A percentile compares a stretch with the other conserved stretches of the same genome.
These are phyloP conservation scores for Saccharata proteae DNA, from an alignment of 2,329 filamentous ascomycete species.

Conservation along the genomic window DNA sequence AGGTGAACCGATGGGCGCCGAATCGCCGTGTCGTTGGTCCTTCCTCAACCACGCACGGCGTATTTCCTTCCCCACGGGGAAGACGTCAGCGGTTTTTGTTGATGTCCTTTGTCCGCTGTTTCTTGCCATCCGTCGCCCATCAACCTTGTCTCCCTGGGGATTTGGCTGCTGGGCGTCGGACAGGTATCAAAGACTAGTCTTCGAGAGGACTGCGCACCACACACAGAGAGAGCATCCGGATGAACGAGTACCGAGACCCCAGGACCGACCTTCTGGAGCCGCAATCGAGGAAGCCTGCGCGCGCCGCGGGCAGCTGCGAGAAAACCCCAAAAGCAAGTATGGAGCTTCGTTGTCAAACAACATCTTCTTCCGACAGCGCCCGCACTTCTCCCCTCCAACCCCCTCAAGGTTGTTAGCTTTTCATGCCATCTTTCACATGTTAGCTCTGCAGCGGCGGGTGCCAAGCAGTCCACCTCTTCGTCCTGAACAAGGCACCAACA, in stretches of 20 bases:
- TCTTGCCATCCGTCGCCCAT: slow-evolving; percentile 52
- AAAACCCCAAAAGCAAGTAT: background rate
- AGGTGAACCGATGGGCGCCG: slow-evolving; percentile 47
- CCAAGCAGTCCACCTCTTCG: too few relatives aligned
- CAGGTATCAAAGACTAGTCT: slow-evolving; percentile 95
- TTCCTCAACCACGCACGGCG: slow-evolving; percentile 14
- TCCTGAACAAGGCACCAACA: too few relatives aligned
- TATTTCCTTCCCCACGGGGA: slow-evolving; percentile 20
- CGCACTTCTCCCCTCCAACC: slow-evolving; percentile 1
- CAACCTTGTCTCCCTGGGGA: slow-evolving; percentile 25
- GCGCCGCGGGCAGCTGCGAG: background rate
- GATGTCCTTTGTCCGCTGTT: slow-evolving; percentile 79
- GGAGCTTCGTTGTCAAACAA: background rate
- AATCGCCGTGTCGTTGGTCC: slow-evolving; percentile 22
- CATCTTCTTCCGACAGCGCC: slow-evolving; percentile 1
- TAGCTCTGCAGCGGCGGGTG: background rate
- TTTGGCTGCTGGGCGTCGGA: slow-evolving; percentile 24
- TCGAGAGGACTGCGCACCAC: slow-evolving; percentile 67
- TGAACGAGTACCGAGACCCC: slow-evolving; percentile 10
- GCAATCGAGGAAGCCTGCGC: slow-evolving; percentile 16
- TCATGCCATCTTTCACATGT: background rate
- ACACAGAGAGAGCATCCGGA: slow-evolving; percentile 51
- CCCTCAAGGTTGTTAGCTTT: background rate
- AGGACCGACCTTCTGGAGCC: slow-evolving; percentile 14
- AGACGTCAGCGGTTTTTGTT: slow-evolving; percentile 71